phyloP scores from a whole-genome alignment of 192 early-diverging fungal genomes.

The Obelidium mucronatum region DNA sequence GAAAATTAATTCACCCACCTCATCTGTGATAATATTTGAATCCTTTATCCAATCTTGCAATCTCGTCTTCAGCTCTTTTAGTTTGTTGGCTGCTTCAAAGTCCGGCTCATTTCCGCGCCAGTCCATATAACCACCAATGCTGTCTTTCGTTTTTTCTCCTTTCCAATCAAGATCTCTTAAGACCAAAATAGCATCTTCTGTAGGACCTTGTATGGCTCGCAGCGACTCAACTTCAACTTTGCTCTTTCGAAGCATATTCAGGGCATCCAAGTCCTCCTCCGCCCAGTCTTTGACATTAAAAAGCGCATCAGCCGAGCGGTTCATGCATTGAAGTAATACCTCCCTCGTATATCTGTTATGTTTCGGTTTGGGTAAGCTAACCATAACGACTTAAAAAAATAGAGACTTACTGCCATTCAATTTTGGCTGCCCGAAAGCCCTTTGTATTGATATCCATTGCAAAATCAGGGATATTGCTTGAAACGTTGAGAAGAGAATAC shows the following conservation, averaged over 20 bases:
- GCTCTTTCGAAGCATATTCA: constrained; percentile 10
- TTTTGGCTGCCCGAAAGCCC: constrained; percentile 22
- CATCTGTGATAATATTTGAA: constrained; percentile 23
- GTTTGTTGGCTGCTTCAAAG: background rate
- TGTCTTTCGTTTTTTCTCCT: background rate
- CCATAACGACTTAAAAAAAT: background rate
- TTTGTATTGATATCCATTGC: background rate
- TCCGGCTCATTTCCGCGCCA: constrained; percentile 22
- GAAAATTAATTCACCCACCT: constrained; percentile 16
- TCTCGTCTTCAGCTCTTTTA: constrained; percentile 11
- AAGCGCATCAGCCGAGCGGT: background rate
- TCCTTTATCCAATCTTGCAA: constrained; percentile 8
- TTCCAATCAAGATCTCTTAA: constrained; percentile 22
- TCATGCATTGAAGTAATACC: background rate
- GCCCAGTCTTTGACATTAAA: background rate
- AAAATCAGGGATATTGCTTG: constrained; percentile 32
- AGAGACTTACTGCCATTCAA: constrained; percentile 19
- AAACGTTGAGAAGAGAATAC: constrained; percentile 24
- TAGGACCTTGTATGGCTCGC: constrained; percentile 30
- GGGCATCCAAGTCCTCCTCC: constrained; percentile 12
- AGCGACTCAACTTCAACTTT: constrained; percentile 18
- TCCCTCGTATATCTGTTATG: background rate
- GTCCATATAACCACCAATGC: constrained; percentile 19
- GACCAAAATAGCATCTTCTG: constrained; percentile 36
- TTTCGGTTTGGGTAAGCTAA: background rate